These are phyloP conservation scores for Candida anutae DNA, from an alignment of 1,139 yeast species.

Conservation along the genomic window DNA sequence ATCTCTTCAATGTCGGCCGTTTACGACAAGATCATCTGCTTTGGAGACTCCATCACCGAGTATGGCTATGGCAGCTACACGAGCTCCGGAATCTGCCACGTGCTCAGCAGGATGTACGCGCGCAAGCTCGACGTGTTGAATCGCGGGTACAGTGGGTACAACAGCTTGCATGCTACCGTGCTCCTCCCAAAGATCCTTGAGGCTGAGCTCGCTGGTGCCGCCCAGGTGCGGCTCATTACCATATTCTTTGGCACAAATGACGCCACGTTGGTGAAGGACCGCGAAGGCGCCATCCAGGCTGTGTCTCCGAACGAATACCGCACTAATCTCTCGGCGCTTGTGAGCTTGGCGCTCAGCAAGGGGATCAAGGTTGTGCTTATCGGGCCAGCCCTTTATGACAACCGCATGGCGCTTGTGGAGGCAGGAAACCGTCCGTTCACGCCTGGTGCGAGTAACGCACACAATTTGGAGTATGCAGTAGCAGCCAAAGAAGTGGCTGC, in stretches of 20 bases:
- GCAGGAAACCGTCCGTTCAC: neutral
- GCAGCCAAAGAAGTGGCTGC: conserved; percentile 41
- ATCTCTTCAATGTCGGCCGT: conserved; percentile 4
- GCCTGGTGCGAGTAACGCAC: conserved; percentile 4
- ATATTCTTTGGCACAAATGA: conserved; percentile 79
- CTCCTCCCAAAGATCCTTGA: conserved; percentile 42
- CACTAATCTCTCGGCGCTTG: conserved; percentile 38
- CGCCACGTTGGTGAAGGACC: conserved; percentile 24
- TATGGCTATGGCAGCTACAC: conserved; percentile 41
- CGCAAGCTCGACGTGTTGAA: conserved; percentile 49
- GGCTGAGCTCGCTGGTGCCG: conserved; percentile 26
- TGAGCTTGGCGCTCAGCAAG: conserved; percentile 25
- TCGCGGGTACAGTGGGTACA: conserved; percentile 61
- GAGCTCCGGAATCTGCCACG: no score
- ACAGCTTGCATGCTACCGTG: conserved; percentile 40
- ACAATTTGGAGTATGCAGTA: conserved; percentile 40
- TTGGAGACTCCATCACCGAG: conserved; percentile 69
- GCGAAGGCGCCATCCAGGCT: conserved; percentile 35
- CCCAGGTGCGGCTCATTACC: conserved; percentile 34
- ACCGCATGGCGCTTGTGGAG: conserved; percentile 1
- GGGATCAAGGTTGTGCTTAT: conserved; percentile 47
- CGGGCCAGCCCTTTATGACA: conserved; percentile 45
- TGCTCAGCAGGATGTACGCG: conserved; percentile 38
- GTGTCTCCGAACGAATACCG: conserved; percentile 44
- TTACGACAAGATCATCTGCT: conserved; percentile 44